phyloP scores from a whole-genome alignment of 768 basidiomycete species.

The Termitomyces sp. region DNA sequence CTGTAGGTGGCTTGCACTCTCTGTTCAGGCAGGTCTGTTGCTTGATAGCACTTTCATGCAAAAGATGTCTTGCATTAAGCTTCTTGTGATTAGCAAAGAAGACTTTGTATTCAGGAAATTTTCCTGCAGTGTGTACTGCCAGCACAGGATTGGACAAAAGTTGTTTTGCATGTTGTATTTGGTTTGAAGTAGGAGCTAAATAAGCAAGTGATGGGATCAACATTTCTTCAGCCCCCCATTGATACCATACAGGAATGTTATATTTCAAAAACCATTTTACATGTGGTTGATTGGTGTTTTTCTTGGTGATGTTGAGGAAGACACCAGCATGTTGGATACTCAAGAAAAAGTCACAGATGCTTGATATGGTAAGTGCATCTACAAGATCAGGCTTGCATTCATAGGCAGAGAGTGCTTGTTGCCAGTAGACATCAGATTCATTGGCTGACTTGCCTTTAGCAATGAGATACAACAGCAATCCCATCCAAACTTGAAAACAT shows the following conservation, averaged over 20 bases:
- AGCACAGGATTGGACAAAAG: background rate
- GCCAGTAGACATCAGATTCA: no score
- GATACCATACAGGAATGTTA: conserved; percentile 12
- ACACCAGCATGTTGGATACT: background rate
- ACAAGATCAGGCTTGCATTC: no score
- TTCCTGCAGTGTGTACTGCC: background rate
- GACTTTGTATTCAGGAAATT: no score
- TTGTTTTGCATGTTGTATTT: background rate
- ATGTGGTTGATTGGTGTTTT: background rate
- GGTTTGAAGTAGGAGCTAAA: background rate
- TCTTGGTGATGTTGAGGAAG: background rate
- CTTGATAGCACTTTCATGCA: background rate
- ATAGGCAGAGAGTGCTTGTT: no score
- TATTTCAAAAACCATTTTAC: background rate
- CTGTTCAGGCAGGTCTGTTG: background rate
- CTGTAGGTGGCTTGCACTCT: background rate
- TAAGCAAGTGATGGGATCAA: background rate
- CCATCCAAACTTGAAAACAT: no score
- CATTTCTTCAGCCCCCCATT: conserved; percentile 1
- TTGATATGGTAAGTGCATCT: no score
- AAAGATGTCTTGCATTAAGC: background rate
- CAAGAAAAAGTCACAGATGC: no score
- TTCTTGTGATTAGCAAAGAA: background rate
- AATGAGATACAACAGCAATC: no score
- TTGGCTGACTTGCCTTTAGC: no score